Conservation (phyloP, 2,329 filamentous ascomycete genomes). For the Paracoccidioides lutzii region DNA sequence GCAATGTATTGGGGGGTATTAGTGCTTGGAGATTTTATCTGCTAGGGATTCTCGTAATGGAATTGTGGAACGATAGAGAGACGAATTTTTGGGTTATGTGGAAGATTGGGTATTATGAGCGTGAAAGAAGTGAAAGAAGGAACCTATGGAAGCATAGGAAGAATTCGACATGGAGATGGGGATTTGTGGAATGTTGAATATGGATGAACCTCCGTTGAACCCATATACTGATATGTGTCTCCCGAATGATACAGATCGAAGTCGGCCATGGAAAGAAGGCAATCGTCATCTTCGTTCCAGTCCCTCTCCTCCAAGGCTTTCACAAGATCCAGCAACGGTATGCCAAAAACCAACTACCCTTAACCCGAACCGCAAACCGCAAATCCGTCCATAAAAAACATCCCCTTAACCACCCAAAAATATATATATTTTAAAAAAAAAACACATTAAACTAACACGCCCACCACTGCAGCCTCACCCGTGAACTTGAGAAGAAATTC, state of each 20-base stretch:
- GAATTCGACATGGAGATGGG: conserved; percentile 6
- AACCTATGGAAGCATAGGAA: not conserved
- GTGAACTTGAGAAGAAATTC: conserved; percentile 99
- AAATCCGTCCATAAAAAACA: not conserved
- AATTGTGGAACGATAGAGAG: not conserved
- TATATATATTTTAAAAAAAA: not conserved
- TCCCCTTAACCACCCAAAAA: not conserved
- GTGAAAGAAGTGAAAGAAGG: not conserved
- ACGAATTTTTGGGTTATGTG: not conserved
- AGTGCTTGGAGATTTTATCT: not conserved
- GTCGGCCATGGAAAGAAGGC: conserved; percentile 99
- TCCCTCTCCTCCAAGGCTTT: conserved; percentile 95
- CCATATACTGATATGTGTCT: conserved; percentile 17
- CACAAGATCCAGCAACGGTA: conserved; percentile 99
- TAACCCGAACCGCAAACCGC: not conserved
- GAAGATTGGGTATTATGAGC: not conserved
- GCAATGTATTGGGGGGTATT: not conserved
- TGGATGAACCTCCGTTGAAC: conserved; percentile 1
- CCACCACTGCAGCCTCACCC: conserved; percentile 60
- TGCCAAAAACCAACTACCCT: conserved; percentile 23
- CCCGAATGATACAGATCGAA: conserved; percentile 64
- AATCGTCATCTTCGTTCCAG: conserved; percentile 99
- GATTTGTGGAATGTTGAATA: conserved; percentile 11
- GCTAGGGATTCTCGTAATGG: not conserved
- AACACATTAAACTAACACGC: not conserved